These are phyloP conservation scores for Talaromyces wortmannii DNA, from an alignment of 495 filamentous ascomycete genomes.

Conservation along the genomic window DNA sequence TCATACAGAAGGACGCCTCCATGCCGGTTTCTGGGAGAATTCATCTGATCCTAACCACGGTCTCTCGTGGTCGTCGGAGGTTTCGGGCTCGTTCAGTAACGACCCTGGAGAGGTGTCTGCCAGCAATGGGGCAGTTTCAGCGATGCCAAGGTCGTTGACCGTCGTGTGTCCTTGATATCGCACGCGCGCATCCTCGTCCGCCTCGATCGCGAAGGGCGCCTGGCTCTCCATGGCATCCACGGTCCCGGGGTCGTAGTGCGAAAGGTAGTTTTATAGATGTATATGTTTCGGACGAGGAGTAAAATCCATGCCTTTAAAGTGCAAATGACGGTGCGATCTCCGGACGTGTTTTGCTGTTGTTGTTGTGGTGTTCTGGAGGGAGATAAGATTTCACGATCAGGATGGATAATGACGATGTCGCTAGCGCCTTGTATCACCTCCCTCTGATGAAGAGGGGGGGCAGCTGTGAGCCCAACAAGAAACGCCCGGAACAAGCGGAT, in stretches of 20 bases:
- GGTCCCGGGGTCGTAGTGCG: not conserved
- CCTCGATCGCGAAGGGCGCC: conserved; percentile 16
- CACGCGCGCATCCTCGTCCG: conserved; percentile 34
- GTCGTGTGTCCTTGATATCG: not conserved
- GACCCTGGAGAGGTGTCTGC: conserved; percentile 5
- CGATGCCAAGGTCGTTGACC: not conserved
- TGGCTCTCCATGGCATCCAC: conserved; percentile 15
- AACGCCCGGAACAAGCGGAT: too few relatives aligned
- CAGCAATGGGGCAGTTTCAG: conserved; percentile 34
- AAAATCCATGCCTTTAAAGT: too few relatives aligned
- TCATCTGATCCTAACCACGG: conserved; percentile 45
- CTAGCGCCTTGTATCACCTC: too few relatives aligned
- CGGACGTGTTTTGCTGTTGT: too few relatives aligned
- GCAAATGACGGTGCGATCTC: too few relatives aligned
- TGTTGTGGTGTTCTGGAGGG: too few relatives aligned
- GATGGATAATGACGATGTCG: too few relatives aligned
- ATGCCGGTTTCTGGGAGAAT: conserved; percentile 61
- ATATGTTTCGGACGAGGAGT: too few relatives aligned
- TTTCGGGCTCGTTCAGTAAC: conserved; percentile 6
- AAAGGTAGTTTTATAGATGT: too few relatives aligned
- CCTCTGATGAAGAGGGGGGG: too few relatives aligned
- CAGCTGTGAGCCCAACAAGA: too few relatives aligned
- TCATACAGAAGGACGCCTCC: conserved; percentile 64
- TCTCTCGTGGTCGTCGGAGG: conserved; percentile 7
- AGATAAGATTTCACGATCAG: too few relatives aligned